phyloP scores from a whole-genome alignment of 2,329 filamentous ascomycete genomes.

The Paecilomyces niveus region DNA sequence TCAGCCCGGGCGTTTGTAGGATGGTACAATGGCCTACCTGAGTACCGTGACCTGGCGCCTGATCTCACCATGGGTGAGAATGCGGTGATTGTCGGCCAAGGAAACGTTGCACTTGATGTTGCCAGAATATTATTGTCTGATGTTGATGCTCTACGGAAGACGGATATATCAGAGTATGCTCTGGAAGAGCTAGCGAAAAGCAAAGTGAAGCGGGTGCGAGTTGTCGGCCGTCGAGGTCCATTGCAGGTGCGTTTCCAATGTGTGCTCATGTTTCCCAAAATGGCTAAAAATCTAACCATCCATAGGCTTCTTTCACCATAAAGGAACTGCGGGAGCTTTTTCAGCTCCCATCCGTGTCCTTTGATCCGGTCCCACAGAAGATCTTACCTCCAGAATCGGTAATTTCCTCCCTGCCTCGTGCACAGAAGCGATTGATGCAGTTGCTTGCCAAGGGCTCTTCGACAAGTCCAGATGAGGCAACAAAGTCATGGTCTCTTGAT shows the following conservation, averaged over 20 bases:
- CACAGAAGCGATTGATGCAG: constrained; percentile 70
- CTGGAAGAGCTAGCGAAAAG: constrained; percentile 66
- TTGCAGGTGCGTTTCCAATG: constrained; percentile 64
- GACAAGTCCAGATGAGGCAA: constrained; percentile 39
- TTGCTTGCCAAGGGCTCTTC: constrained; percentile 69
- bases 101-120: constrained; percentile 92
- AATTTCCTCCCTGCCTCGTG: constrained; percentile 63
- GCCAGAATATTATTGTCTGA: constrained; percentile 77
- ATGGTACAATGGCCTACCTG: constrained; percentile 95
- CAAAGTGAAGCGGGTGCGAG: constrained; percentile 67
- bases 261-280: neutral
- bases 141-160: constrained; percentile 65
- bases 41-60: constrained; percentile 65
- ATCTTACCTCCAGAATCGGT: constrained; percentile 58
- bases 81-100: constrained; percentile 85
- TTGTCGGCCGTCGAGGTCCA: constrained; percentile 85
- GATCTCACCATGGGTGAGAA: constrained; percentile 69
- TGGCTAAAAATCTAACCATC: constrained; percentile 2
- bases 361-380: constrained; percentile 59
- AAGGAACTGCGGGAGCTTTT: constrained; percentile 89
- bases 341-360: constrained; percentile 64
- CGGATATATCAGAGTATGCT: constrained; percentile 84
- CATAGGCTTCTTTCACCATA: constrained; percentile 82
- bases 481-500: constrained; percentile 74
- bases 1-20: constrained; percentile 91